Conservation (phyloP, 495 filamentous ascomycete species). For the Penicillium cosmopolitanum region DNA sequence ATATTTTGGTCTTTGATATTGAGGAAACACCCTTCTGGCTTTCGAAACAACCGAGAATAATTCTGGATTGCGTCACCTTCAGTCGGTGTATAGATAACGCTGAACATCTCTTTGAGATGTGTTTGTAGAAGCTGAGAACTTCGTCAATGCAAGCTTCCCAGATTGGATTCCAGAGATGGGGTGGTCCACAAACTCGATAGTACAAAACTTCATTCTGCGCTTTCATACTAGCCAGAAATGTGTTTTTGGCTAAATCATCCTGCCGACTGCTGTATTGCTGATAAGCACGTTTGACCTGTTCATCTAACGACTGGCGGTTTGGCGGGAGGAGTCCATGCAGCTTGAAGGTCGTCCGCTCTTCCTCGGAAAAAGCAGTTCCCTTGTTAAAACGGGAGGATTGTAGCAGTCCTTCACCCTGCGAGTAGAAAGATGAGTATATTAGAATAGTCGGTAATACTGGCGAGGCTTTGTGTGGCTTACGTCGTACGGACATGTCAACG, state of each 20-base stretch:
- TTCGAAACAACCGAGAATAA: conserved; percentile 77
- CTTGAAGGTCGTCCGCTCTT: conserved; percentile 71
- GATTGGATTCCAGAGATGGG: not conserved
- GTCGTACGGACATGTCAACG: conserved; percentile 54
- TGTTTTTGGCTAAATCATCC: conserved; percentile 75
- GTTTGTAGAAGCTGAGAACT: conserved; percentile 58
- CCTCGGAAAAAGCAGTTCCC: conserved; percentile 71
- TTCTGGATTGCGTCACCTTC: conserved; percentile 91
- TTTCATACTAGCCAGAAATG: conserved; percentile 79
- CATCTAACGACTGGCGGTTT: conserved; percentile 76
- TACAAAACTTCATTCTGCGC: conserved; percentile 68
- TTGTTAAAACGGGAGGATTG: conserved; percentile 79
- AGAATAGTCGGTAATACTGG: not conserved
- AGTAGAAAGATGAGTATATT: not conserved
- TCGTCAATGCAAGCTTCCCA: not conserved
- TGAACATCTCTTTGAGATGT: conserved; percentile 83
- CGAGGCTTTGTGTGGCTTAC: conserved; percentile 11
- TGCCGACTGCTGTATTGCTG: conserved; percentile 68
- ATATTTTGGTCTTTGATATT: conserved; percentile 54
- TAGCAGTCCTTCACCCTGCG: conserved; percentile 64
- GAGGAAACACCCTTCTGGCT: conserved; percentile 72
- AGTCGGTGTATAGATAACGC: conserved; percentile 86
- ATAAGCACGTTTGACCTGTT: conserved; percentile 78
- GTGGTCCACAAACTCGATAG: conserved; percentile 23
- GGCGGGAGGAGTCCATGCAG: conserved; percentile 73